phyloP scores from a whole-genome alignment of 768 basidiomycete genomes.

The Hypholoma sublateritium region DNA sequence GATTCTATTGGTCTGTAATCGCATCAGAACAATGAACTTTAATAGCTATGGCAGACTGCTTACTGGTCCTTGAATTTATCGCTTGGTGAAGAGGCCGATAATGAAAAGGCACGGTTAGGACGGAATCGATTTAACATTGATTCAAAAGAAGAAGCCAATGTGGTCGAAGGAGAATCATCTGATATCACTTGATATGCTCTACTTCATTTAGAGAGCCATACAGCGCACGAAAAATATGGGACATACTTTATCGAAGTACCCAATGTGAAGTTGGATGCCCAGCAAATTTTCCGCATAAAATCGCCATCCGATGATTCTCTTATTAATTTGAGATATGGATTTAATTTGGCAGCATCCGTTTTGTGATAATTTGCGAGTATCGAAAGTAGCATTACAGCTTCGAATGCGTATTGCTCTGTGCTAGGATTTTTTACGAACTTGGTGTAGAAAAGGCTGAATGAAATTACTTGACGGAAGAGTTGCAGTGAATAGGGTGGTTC shows the following conservation, averaged over 20 bases:
- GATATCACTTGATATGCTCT: slow-evolving; percentile 59
- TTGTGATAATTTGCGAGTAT: slow-evolving; percentile 72
- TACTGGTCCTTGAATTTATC: slow-evolving; percentile 62
- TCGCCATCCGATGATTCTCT: slow-evolving; percentile 44
- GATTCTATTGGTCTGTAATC: slow-evolving; percentile 60
- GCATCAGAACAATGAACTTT: background rate
- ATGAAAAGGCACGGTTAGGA: slow-evolving; percentile 52
- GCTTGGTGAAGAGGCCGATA: slow-evolving; percentile 42
- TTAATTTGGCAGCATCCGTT: slow-evolving; percentile 68
- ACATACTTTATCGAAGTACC: slow-evolving; percentile 50
- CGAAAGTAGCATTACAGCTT: slow-evolving; percentile 58
- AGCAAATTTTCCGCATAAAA: slow-evolving; percentile 57
- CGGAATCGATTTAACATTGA: slow-evolving; percentile 52
- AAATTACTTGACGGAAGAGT: background rate
- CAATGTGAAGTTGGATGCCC: slow-evolving; percentile 55
- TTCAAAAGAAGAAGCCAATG: slow-evolving; percentile 46
- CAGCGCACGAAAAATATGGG: background rate
- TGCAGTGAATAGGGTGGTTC: no score
- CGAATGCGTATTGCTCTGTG: slow-evolving; percentile 57
- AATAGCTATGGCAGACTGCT: slow-evolving; percentile 15
- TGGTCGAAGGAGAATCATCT: slow-evolving; percentile 49
- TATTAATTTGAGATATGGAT: slow-evolving; percentile 61
- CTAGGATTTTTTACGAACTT: slow-evolving; percentile 58
- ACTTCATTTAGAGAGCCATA: background rate
- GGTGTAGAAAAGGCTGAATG: background rate